Percentiles rank a stretch among this genome's conserved stretches.
phyloP scores from a whole-genome alignment of 2,329 filamentous ascomycete genomes.

The Fusarium globosum region DNA sequence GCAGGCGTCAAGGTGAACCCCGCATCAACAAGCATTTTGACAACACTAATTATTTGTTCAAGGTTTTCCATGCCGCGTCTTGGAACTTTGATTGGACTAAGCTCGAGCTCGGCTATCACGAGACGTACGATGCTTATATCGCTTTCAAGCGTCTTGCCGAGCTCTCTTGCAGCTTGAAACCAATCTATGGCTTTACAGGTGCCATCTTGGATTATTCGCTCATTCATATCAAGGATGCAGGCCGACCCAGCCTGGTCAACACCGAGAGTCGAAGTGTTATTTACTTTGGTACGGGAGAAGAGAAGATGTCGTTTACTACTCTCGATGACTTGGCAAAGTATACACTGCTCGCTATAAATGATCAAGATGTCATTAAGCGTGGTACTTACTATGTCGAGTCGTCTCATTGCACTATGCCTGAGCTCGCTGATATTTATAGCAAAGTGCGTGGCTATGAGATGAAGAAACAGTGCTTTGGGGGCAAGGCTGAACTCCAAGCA shows the following conservation, averaged over 20 bases:
- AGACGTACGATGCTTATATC: constrained; percentile 12
- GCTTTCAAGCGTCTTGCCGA: constrained; percentile 16
- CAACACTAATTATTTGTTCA: not conserved
- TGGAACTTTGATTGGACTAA: constrained; percentile 20
- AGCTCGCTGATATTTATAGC: not conserved
- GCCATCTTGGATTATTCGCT: constrained; percentile 1
- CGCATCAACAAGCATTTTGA: fast-evolving
- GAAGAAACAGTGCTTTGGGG: not conserved
- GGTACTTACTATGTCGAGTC: not conserved
- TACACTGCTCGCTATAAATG: not conserved
- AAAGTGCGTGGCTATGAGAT: not conserved
- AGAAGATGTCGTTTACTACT: constrained; percentile 3
- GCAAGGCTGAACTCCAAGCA: not conserved
- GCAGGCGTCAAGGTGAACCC: constrained; percentile 5
- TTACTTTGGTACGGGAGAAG: not conserved
- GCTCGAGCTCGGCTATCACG: constrained; percentile 3
- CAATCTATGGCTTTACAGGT: not conserved
- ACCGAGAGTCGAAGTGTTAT: not conserved
- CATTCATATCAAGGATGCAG: not conserved
- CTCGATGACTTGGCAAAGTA: constrained; percentile 5
- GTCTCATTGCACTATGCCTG: not conserved
- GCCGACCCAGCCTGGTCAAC: not conserved
- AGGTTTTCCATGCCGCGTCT: constrained; percentile 6
- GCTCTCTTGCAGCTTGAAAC: not conserved
- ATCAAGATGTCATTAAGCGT: not conserved